Conservation (phyloP, 2,329 filamentous ascomycete species). For the Penicillium polonicum region DNA sequence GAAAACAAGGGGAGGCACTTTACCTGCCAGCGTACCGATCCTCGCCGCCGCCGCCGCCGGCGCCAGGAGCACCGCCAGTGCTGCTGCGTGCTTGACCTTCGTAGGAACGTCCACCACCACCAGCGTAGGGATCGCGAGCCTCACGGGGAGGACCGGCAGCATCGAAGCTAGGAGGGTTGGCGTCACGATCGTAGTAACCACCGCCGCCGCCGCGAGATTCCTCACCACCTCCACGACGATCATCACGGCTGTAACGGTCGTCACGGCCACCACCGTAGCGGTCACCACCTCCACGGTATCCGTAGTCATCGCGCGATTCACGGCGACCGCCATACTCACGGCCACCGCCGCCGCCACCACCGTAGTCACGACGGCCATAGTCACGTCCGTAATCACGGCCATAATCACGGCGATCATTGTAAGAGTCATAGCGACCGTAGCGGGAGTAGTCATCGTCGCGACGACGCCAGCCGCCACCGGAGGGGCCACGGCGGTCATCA, state of each 20-base stretch:
- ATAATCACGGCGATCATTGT: constrained; percentile 57
- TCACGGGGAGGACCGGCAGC: constrained; percentile 40
- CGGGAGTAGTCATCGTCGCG: constrained; percentile 47
- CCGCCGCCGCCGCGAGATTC: constrained; percentile 38
- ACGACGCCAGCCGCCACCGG: constrained; percentile 51
- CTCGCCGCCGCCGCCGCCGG: constrained; percentile 30
- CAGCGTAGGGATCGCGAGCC: constrained; percentile 33
- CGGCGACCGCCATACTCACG: constrained; percentile 48
- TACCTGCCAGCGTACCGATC: constrained; percentile 45
- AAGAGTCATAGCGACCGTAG: constrained; percentile 50
- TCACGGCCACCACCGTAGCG: constrained; percentile 51
- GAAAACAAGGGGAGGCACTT: constrained; percentile 26
- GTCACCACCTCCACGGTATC: constrained; percentile 43
- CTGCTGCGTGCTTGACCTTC: constrained; percentile 28
- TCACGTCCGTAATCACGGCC: constrained; percentile 64
- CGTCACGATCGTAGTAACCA: constrained; percentile 56
- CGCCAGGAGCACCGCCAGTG: constrained; percentile 1
- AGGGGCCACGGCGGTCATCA: constrained; percentile 55
- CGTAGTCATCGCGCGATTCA: constrained; percentile 47
- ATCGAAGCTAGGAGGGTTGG: constrained; percentile 49
- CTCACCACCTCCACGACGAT: constrained; percentile 46
- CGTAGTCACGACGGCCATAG: constrained; percentile 57
- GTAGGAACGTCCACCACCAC: constrained; percentile 36
- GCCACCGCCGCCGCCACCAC: constrained; percentile 48
- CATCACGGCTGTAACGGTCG: constrained; percentile 47